phyloP scores from a whole-genome alignment of 202 grass and related monocot genomes.

The Alloteropsis angusta region DNA sequence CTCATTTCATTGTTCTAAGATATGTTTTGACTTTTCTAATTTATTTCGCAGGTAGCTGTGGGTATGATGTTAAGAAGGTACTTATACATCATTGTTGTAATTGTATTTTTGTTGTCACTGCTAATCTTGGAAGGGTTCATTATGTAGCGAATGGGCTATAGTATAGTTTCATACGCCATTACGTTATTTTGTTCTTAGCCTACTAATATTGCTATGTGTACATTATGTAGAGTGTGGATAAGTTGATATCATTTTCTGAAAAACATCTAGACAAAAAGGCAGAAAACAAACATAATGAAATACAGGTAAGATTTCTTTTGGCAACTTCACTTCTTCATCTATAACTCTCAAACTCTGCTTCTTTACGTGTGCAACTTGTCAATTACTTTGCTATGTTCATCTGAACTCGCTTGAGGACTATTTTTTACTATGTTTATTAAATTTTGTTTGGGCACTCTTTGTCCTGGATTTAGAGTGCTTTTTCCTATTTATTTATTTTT shows the following conservation, averaged over 20 bases:
- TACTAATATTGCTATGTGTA: constrained; percentile 1
- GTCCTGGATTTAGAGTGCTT: not conserved
- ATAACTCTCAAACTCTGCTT: not conserved
- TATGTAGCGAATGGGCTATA: not conserved
- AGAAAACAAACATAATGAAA: constrained; percentile 19
- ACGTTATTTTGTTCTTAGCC: not conserved
- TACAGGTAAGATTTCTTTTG: constrained; percentile 15
- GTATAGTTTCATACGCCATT: not conserved
- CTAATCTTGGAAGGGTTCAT: not conserved
- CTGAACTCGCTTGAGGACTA: not conserved
- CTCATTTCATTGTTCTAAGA: constrained; percentile 5
- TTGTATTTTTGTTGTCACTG: not conserved
- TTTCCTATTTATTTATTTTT: not conserved
- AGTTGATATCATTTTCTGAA: constrained; percentile 59
- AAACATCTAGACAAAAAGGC: constrained; percentile 42
- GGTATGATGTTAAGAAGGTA: constrained; percentile 90
- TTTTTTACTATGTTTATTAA: not conserved
- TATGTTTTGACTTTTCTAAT: constrained; percentile 18
- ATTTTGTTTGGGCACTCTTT: not conserved
- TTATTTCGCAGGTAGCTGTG: constrained; percentile 60
- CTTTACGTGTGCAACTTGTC: not conserved
- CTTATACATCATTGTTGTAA: not conserved
- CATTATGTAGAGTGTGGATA: constrained; percentile 69
- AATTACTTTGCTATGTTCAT: not conserved
- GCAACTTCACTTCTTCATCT: constrained; percentile 1